Evolutionary conservation across 805 yeast genomes (phyloP), one percentile per base, ranked within the genome.

Genomic region (Cyberlindnera americana): DNA sequence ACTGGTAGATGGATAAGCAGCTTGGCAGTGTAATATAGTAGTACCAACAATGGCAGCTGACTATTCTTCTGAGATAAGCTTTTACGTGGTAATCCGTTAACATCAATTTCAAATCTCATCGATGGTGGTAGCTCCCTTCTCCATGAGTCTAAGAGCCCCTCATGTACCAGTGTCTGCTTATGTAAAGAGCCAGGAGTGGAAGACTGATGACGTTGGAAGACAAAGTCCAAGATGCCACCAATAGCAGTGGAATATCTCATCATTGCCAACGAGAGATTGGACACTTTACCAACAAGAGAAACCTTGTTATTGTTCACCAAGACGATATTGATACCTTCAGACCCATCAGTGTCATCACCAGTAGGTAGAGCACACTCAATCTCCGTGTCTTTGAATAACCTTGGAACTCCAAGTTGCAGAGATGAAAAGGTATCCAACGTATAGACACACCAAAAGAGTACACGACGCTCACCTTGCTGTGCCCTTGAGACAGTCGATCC

Each of bases 321-420:
- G 47, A 78, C 72, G 47, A 78, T 69, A 52, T 77, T 81, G 31
- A 72, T 76, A 46, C 73, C 72, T 32, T 63, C 59, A 19, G 71
- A 75, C 28, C 62, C 67, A 35, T 59, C 60, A 31, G 60, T 55
- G 39, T 67, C 71, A 42, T 64, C 73, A 35, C 66, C 70, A 23
- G 83, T 77, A 1, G 96, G 96, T 52, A 84, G 62, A 1, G 91
- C 90, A 67, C 95, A 87, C 58, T 87, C 95, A 36, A 88, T 78
- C 57, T 86, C 95, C 52, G 76, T 77, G 56, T 86, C 95, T 53
- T 83, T 83, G 19, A 88, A 62, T 34, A 87, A 62, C 47, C 95
- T 67, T 5, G 96, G 96, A 27, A 86, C 85, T 33, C 96, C 96
- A 34, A 88, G 63, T 43, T 80, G 80, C 44, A 85, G 71, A 3